A percentile compares a stretch with the other conserved stretches of the same genome.
Conservation (phyloP, 2,329 filamentous ascomycete genomes). For the Alternaria atra region DNA sequence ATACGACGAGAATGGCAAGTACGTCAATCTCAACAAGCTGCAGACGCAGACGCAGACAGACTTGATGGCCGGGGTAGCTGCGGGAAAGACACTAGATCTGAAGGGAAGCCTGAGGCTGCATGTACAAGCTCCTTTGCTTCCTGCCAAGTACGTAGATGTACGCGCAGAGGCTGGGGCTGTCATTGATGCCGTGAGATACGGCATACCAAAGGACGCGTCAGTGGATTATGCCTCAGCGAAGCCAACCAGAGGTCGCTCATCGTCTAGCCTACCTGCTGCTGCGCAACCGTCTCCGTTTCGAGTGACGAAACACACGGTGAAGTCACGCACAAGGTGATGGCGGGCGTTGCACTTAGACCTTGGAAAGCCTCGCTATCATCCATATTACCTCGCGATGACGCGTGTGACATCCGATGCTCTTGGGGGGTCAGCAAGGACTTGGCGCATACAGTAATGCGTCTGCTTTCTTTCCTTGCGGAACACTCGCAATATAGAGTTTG, state of each 20-base stretch:
- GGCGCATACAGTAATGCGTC: neutral
- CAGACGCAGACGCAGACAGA: conserved; percentile 5
- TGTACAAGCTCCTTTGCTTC: conserved; percentile 28
- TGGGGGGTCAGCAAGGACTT: neutral
- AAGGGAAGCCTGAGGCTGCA: conserved; percentile 42
- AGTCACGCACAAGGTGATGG: neutral
- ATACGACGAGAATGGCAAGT: conserved; percentile 39
- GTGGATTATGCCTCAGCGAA: neutral
- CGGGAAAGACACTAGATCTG: conserved; percentile 20
- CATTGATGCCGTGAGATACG: conserved; percentile 24
- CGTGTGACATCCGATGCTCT: neutral
- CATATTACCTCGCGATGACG: neutral
- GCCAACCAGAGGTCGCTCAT: neutral
- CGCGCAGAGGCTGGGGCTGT: conserved; percentile 29
- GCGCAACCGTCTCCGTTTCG: neutral
- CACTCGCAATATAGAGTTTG: no score
- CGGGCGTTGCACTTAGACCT: neutral
- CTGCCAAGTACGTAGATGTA: conserved; percentile 41
- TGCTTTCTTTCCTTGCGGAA: neutral
- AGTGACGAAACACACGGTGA: neutral
- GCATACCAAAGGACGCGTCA: neutral
- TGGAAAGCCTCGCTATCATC: neutral
- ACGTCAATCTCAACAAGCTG: conserved; percentile 16
- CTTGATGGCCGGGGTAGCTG: conserved; percentile 8
- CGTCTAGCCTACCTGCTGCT: neutral